Percentiles rank a stretch among this genome's conserved stretches.
phyloP scores from a whole-genome alignment of 129 eudicot genomes.

The Chrysanthemum makinoi region DNA sequence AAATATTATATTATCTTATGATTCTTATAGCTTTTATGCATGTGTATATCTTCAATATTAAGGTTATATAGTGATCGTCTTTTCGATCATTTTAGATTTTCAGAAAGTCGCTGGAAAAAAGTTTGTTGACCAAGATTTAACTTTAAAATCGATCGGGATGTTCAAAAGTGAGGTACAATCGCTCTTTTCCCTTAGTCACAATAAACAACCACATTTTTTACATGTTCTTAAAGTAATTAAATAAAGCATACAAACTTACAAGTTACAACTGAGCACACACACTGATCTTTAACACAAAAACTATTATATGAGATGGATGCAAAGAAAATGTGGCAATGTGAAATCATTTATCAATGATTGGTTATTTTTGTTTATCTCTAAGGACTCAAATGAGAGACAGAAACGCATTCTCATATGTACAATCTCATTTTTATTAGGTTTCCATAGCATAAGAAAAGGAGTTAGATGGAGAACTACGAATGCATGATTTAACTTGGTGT shows the following conservation, averaged over 20 bases:
- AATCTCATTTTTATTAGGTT: too few species aligned
- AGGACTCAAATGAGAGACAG: too few species aligned
- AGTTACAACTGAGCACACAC: neutral
- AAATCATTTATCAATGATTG: too few species aligned
- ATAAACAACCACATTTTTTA: neutral
- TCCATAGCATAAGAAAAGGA: too few species aligned
- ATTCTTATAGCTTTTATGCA: neutral
- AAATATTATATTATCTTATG: neutral
- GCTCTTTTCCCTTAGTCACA: constrained; percentile 10
- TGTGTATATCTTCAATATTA: constrained; percentile 5
- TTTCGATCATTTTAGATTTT: constrained; percentile 13
- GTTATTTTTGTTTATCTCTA: too few species aligned
- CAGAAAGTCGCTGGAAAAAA: constrained; percentile 92
- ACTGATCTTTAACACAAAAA: neutral
- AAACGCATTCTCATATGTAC: too few species aligned
- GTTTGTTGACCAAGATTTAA: constrained; percentile 79
- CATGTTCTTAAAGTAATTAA: neutral
- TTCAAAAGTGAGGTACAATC: constrained; percentile 78
- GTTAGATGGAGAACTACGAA: too few species aligned
- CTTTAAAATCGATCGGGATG: constrained; percentile 73
- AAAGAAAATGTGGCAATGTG: too few species aligned
- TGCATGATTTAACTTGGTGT: too few species aligned
- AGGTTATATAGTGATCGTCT: neutral
- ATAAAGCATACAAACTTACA: constrained; percentile 9
- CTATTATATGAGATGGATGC: too few species aligned